These are phyloP conservation scores for Xylariales sp. DNA, from an alignment of 2,329 filamentous ascomycete genomes.

Conservation along the genomic window DNA sequence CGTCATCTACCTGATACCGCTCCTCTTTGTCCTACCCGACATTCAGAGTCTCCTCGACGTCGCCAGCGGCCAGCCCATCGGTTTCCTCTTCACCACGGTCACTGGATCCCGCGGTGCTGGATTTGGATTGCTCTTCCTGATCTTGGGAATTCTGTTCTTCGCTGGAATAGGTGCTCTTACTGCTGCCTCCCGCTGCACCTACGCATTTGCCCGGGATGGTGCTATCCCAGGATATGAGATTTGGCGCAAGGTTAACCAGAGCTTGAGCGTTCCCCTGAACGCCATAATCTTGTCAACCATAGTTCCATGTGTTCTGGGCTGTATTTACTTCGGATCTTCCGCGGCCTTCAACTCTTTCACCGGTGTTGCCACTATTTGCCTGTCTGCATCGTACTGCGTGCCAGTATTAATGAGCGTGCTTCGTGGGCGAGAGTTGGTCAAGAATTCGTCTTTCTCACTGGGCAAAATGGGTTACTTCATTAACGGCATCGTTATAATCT, in stretches of 20 bases:
- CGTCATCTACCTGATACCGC: slow-evolving; percentile 64
- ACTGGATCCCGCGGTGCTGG: slow-evolving; percentile 70
- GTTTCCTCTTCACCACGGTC: slow-evolving; percentile 68
- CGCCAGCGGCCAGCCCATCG: slow-evolving; percentile 71
- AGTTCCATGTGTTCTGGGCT: slow-evolving; percentile 66
- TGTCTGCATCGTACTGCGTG: slow-evolving; percentile 70
- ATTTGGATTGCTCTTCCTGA: slow-evolving; percentile 70
- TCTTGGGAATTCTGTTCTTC: slow-evolving; percentile 73
- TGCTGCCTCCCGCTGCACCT: slow-evolving; percentile 69
- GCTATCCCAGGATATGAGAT: slow-evolving; percentile 66
- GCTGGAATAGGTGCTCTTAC: slow-evolving; percentile 72
- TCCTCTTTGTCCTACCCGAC: slow-evolving; percentile 72
- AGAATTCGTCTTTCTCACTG: slow-evolving; percentile 62
- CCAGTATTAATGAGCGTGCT: slow-evolving; percentile 70
- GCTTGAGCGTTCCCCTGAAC: slow-evolving; percentile 65
- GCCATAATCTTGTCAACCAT: slow-evolving; percentile 64
- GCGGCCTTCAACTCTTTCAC: slow-evolving; percentile 79
- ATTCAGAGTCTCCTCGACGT: slow-evolving; percentile 59
- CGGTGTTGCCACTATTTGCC: slow-evolving; percentile 73
- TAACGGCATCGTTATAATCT: slow-evolving; percentile 63
- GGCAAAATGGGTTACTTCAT: slow-evolving; percentile 65
- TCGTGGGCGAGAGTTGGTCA: slow-evolving; percentile 61
- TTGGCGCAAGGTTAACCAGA: slow-evolving; percentile 62
- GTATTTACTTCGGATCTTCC: slow-evolving; percentile 75
- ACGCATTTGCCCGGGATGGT: slow-evolving; percentile 71